Percentiles rank a stretch among this genome's conserved stretches.
Conservation (phyloP, 371 early-diverging fungal genomes). For the Homolaphlyctis polyrhiza region DNA sequence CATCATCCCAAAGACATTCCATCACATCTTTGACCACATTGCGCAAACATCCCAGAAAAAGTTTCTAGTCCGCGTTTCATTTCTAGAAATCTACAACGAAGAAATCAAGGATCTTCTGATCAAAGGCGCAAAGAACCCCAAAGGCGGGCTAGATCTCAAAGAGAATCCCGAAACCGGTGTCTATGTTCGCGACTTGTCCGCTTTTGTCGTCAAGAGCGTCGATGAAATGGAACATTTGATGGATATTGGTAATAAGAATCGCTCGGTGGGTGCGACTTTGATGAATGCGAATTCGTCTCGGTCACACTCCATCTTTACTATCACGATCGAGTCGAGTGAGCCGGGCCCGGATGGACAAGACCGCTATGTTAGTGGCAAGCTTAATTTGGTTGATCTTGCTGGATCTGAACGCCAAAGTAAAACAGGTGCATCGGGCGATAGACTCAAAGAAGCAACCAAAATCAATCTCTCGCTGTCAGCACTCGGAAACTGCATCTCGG, state of each 20-base stretch:
- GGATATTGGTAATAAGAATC: constrained; percentile 48
- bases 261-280: constrained; percentile 57
- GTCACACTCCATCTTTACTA: constrained; percentile 62
- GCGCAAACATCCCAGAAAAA: constrained; percentile 23
- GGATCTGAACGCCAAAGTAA: constrained; percentile 88
- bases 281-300: constrained; percentile 62
- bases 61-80: constrained; percentile 48
- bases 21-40: constrained; percentile 70
- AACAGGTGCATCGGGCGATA: constrained; percentile 75
- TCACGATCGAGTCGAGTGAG: constrained; percentile 51
- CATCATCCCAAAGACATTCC: constrained; percentile 84
- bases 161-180: constrained; percentile 52
- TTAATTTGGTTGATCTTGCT: constrained; percentile 92
- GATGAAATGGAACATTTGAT: constrained; percentile 53
- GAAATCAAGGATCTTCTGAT: constrained; percentile 87
- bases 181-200: constrained; percentile 50
- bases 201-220: constrained; percentile 45
- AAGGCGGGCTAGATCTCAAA: constrained; percentile 43
- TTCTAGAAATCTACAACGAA: constrained; percentile 98
- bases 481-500: constrained; percentile 91
- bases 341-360: constrained; percentile 29
- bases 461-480: constrained; percentile 94
- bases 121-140: constrained; percentile 25
- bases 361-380: constrained; percentile 45
- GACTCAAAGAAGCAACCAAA: constrained; percentile 87